Base-by-base conservation (phyloP, 2,329 filamentous ascomycete genomes). In the Fusarium verticillioides region DNA sequence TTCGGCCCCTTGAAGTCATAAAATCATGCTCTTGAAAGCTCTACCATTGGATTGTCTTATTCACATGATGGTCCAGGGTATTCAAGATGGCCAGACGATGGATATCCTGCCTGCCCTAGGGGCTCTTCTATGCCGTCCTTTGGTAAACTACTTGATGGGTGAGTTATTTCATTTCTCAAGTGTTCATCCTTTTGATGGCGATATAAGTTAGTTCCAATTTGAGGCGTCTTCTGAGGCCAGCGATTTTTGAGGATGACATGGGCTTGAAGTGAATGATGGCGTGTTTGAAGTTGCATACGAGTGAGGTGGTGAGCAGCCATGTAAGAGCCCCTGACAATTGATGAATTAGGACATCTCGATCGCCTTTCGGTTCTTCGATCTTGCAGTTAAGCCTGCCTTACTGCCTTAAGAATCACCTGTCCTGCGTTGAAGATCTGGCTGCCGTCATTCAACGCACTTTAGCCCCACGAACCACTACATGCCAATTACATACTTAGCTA, bases 391-490 rank as follows among this genome's bases (percentile, higher is more conserved):
- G 69, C 53, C 54, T 57, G 59, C 69, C 59, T 76, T 69, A 67
- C 66, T 56, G 64, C 72, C 67, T 77, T 66, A 63, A 66, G 57
- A 77, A 67, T 60, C 64, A 47, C 47, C 61, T 66, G 64, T 52
- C 60, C 58, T 73, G 65, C 73, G 60, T 73, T 63, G 69, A 53
- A 63, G 65, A 75, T 74, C 72, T 66, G 47, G 50, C 50, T 63
- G 61, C 59, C 39, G 50, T 62, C 49, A 44, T 60, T 64, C 62
- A 74, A 36, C 18, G 46, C 74, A 62, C 70, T 72, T 65, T 37
- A 60, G 61, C 59, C 61, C 61, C 60, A 69, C 70, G 74, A 70
- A 72, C 74, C 50, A 42, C 65, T 76, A 64, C 72, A 72, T 76
- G 63, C 71, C 69, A 72, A 60, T 60, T 65, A 76, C 50, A 49